Conservation (phyloP, 495 filamentous ascomycete genomes). For the Cercophora sp. region DNA sequence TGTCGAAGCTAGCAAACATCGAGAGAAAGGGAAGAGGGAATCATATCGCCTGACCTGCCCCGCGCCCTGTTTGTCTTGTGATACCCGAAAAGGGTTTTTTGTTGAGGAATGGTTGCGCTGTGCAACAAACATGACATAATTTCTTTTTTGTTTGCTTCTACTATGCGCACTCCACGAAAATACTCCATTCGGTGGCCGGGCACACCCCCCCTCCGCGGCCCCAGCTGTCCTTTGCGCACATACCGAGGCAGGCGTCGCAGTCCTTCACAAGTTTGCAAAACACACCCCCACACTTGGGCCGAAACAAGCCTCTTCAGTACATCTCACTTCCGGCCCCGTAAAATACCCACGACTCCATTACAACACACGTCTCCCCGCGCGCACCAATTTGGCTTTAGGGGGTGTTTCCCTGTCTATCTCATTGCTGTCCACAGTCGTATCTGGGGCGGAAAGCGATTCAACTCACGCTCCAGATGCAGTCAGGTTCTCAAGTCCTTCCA, state of each 20-base stretch:
- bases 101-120: neutral
- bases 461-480: too few relatives aligned
- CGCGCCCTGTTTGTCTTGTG: too few relatives aligned
- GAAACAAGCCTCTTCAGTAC: neutral
- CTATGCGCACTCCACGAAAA: too few relatives aligned
- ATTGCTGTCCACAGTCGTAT: neutral
- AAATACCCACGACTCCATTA: neutral
- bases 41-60: too few relatives aligned
- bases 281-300: neutral
- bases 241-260: neutral
- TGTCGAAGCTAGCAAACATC: neutral
- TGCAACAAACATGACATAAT: neutral
- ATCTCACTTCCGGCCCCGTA: neutral
- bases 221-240: neutral
- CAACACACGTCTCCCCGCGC: neutral
- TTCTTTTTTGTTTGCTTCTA: neutral
- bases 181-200: neutral
- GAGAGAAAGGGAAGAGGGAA: neutral
- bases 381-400: neutral
- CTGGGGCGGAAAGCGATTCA: neutral
- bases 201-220: neutral
- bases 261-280: neutral
- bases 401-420: neutral
- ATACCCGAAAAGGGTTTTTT: neutral
- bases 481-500: too few relatives aligned